Evolutionary conservation across 2,329 filamentous ascomycete genomes (phyloP), one percentile per base, ranked within the genome.

Genomic region (Mycosphaerelloides madeirae): DNA sequence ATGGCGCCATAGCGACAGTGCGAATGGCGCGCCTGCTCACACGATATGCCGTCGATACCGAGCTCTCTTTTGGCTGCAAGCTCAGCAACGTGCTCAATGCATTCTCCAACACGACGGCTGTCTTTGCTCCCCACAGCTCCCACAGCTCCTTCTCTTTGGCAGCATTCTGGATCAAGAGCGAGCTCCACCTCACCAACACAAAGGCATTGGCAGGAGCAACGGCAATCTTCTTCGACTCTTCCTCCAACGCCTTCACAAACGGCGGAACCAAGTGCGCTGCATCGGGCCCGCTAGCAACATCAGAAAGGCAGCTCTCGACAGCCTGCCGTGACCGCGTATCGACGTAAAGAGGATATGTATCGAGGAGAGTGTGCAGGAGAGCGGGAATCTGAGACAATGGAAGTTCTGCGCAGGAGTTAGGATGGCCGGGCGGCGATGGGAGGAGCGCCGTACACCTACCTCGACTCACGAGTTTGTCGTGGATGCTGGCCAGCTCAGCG

Each of bases 111-210:
- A 84, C 78, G 28, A 79, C 66, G 20, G 94, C 69, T 32, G 93
- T 69, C 28, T 87, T 81, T 50, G 75, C 59, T 41, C 79, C 79
- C 64, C 82, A 81, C 58, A 73, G 73, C 39, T 79, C 77, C 83
- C 82, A 89, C 33, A 78, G 65, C 8, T 75, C 62, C 13, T 78
- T 65, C 38, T 68, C 78, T 37, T 76, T 75, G 25, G 78, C 78
- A 19, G 89, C 73, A 46, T 84, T 76, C 59, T 90, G 82, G 55
- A 95, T 78, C 39, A 96, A 69, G 46, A 91, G 66, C 46, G 84
- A 85, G 65, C 83, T 88, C 91, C 91, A 98, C 66, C 95, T 87
- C 12, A 93, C 77, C 55, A 98, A 73, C 38, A 95, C 87, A 63
- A 96, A 95, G 4, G 89, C 86, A 66, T 82, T 94, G 33, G 78